Evolutionary conservation across 257 asterid genomes (phyloP), one percentile per base, ranked within the genome.

Genomic region (Coffea eugenioides): DNA sequence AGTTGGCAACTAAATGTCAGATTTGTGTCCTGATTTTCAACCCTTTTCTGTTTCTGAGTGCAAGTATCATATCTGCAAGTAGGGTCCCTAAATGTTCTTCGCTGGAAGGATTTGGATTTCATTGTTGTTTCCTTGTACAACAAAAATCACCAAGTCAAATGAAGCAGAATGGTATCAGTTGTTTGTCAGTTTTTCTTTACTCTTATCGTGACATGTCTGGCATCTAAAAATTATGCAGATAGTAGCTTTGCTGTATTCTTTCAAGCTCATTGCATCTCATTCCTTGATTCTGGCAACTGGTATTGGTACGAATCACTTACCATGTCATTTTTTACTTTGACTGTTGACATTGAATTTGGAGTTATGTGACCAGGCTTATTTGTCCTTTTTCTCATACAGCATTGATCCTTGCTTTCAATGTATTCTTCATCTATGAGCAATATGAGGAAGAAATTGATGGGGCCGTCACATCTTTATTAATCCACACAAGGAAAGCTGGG

Each of bases 371-470:
- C 43, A 41, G 71, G 21, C 45, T 36, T 80, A 52, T 61, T 76
- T 87, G 16, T 69, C 67, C 41, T n/a, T 34, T 77, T 70, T 57
- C 57, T 68, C 66, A 77, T 89, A 93, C 97, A 94, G 99, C 90
- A 15, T 75, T 89, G 80, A 78, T 90, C 85, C 80, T 91, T 83
- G 87, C 91, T 31, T 96, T 94, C 87, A 87, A 92, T 21, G 46
- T 82, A 69, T 92, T 93, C 84, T 91, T 90, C 80, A 85, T 92
- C 52, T 96, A 90, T 64, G 98, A 94, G 87, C 99, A 96, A 90
- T 96, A 91, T 15, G 97, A 92, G 87, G 91, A 82, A 84, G 96
- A 89, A 84, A 82, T 96, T 49, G 97, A 92, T 71, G 88, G 83
- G 75, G 75, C 73, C 27, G 79, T 77, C 71, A 66, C 23, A 43